Conservation (phyloP, 75 land plant genomes). For the Adiantum capillusveneris region DNA sequence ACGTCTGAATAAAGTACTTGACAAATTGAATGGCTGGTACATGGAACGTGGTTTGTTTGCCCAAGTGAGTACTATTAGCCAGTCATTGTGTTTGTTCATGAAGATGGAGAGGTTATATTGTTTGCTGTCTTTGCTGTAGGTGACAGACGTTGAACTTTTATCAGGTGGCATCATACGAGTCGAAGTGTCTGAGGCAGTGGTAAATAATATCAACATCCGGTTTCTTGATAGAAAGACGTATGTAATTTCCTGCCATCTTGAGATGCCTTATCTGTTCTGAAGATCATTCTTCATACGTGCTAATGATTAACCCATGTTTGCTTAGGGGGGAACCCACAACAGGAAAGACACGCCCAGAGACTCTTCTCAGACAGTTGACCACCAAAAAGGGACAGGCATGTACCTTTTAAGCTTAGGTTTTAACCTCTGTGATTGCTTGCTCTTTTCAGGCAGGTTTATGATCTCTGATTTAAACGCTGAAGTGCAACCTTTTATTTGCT, state of each 20-base stretch:
- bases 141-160: constrained; percentile 87
- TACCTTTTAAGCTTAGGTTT: not conserved
- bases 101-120: no score
- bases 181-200: constrained; percentile 91
- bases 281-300: no score
- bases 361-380: constrained; percentile 88
- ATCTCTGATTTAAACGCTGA: no score
- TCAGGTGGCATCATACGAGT: constrained; percentile 89
- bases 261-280: no score
- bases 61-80: constrained; percentile 74
- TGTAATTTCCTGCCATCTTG: no score
- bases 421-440: not conserved
- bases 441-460: no score
- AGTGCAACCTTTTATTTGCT: no score
- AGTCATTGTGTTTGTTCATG: no score
- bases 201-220: constrained; percentile 86
- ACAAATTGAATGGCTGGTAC: constrained; percentile 92
- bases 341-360: constrained; percentile 92
- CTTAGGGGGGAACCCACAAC: constrained; percentile 89
- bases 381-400: constrained; percentile 95
- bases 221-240: constrained; percentile 96
- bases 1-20: constrained; percentile 68
- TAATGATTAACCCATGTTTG: no score
- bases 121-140: constrained; percentile 26
- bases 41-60: constrained; percentile 87